These are phyloP conservation scores for Lolium perenne DNA, from an alignment of 176 grass and related monocot genomes.

Conservation along the genomic window DNA sequence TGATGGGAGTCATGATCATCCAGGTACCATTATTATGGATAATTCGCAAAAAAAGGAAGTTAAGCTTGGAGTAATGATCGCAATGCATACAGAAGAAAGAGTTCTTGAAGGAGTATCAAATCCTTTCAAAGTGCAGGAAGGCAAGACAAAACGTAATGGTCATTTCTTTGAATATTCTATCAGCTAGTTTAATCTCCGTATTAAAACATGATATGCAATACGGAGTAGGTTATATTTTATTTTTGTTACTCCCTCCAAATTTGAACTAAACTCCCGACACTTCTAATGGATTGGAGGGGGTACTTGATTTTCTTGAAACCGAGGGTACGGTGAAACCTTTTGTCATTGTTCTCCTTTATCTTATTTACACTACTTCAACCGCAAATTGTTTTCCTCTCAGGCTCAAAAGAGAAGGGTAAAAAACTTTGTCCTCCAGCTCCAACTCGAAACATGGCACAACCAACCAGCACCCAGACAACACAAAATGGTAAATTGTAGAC, in stretches of 20 bases:
- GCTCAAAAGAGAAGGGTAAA: not conserved
- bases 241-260: too few species aligned
- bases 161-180: not conserved
- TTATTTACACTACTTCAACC: not conserved
- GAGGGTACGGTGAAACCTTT: not conserved
- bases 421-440: not conserved
- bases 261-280: not conserved
- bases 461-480: not conserved
- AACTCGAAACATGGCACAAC: not conserved
- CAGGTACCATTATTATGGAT: not conserved
- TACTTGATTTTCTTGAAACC: not conserved
- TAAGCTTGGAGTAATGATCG: not conserved
- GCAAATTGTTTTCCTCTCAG: not conserved
- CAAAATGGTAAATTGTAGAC: not conserved
- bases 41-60: not conserved
- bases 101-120: conserved; percentile 13
- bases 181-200: not conserved
- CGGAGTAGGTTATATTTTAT: not conserved
- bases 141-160: not conserved
- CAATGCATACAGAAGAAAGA: not conserved
- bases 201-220: not conserved
- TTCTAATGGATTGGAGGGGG: too few species aligned
- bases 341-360: not conserved
- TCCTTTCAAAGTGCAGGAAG: not conserved
- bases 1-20: not conserved